These are phyloP conservation scores for Lumnitzera littorea DNA, from an alignment of 345 rosid genomes.

Conservation along the genomic window DNA sequence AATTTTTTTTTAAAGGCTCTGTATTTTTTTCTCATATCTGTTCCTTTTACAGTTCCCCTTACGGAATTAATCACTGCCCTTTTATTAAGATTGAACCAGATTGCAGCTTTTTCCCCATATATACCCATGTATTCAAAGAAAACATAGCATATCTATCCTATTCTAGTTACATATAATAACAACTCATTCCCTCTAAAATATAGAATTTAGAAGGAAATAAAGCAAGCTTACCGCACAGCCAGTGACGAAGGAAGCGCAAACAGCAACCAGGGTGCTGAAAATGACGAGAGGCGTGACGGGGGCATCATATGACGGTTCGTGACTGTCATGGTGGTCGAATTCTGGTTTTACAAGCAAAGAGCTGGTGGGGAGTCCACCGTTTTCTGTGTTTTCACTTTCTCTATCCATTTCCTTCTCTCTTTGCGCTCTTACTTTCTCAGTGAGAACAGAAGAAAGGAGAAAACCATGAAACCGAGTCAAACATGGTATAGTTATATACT, in stretches of 20 bases:
- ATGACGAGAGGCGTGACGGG: conserved; percentile 25
- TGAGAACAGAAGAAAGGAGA: no score
- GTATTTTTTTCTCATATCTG: no score
- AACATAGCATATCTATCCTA: neutral
- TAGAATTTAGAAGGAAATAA: neutral
- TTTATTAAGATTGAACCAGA: no score
- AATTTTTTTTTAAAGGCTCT: no score
- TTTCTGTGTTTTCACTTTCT: neutral
- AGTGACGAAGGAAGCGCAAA: conserved; percentile 15
- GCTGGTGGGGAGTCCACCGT: conserved; percentile 2
- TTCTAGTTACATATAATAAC: neutral
- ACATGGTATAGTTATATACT: no score
- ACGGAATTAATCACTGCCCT: no score
- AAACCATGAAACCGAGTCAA: no score
- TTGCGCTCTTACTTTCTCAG: no score
- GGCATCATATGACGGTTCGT: conserved; percentile 2
- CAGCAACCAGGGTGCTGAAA: conserved; percentile 44
- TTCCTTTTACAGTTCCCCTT: no score
- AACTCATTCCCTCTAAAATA: neutral
- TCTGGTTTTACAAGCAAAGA: conserved; percentile 2
- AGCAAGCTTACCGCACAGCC: conserved; percentile 32
- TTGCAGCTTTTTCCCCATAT: no score
- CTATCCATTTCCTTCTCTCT: no score
- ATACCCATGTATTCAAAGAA: neutral
- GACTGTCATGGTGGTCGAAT: neutral